Base-by-base conservation (phyloP, 2,329 filamentous ascomycete genomes). In the Metarhizium rileyi region DNA sequence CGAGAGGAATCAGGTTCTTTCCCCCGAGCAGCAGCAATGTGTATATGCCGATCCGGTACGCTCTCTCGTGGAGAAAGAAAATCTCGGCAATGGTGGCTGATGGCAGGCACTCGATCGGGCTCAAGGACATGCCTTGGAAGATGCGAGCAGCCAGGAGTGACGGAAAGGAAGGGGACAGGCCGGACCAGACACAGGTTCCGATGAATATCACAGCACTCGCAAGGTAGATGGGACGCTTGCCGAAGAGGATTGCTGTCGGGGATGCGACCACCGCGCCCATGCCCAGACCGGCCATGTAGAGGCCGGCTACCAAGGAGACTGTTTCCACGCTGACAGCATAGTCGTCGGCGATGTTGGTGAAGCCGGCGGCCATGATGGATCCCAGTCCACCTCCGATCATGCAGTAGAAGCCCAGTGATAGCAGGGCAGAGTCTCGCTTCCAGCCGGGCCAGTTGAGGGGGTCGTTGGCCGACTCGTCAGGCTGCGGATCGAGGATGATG, bases 61-160 rank as follows among this genome's bases (percentile, higher is more conserved):
- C 91, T 53, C 91, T 78, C 68, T 97, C 91, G 60, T 97, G 91
- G 18, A 97, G 73, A 62, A 95, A 96, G 71, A 90, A 97, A 52
- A 97, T 96, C 66, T 97, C 91, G 4, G 90, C 90, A 59, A 97
- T 91, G 0, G 90, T 95, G 14, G 91, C 90, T 4, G 89, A 95
- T 0, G 91, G 91, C 26, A 97, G 75, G 61, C 90, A 95, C 65
- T 97, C 91, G 7, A 95, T 88, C 0, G 90, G 89, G 56, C 87
- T 93, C 44, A 96, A 84, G 0, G 90, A 84, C 8, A 96, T 74
- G 3, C 91, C 93, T 65, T 94, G 88, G 53, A 96, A 85, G 46
- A 97, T 82, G 48, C 91, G 79, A 23, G 89, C 91, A 7, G 90
- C 66, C 5, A 95, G 73, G 30, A 97, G 75, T 7, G 89, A 95